These are phyloP conservation scores for Angomonas deanei DNA, from an alignment of 208 protist species.

Conservation along the genomic window DNA sequence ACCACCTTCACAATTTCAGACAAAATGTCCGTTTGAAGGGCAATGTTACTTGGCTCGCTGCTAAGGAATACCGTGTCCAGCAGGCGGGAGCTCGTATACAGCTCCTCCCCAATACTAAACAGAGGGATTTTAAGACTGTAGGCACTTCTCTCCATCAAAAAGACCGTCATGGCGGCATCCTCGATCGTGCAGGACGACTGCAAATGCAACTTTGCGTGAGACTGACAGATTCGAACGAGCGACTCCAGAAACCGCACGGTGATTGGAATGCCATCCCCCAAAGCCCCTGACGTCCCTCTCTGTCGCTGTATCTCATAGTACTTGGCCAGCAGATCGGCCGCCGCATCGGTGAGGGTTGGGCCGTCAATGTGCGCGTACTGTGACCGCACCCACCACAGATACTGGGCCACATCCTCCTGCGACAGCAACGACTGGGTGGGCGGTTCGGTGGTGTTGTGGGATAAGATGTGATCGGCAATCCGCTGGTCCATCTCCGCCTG, in stretches of 20 bases:
- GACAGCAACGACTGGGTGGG: slow-evolving; percentile 27
- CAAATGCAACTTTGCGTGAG: slow-evolving; percentile 93
- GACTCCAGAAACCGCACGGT: slow-evolving; percentile 96
- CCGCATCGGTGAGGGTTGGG: slow-evolving; percentile 61
- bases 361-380: slow-evolving; percentile 64
- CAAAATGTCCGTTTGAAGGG: slow-evolving; percentile 45
- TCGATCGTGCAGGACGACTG: slow-evolving; percentile 62
- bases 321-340: slow-evolving; percentile 59
- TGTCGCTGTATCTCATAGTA: slow-evolving; percentile 78
- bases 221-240: slow-evolving; percentile 92
- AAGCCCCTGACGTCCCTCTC: slow-evolving; percentile 54
- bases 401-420: slow-evolving; percentile 57
- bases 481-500: slow-evolving; percentile 75
- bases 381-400: slow-evolving; percentile 71
- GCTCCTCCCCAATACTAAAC: slow-evolving; percentile 33
- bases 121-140: slow-evolving; percentile 81
- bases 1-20: slow-evolving; percentile 54
- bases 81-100: slow-evolving; percentile 71
- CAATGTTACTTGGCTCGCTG: slow-evolving; percentile 19
- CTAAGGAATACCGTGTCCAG: slow-evolving; percentile 74
- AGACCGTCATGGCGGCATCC: slow-evolving; percentile 84
- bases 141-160: slow-evolving; percentile 83
- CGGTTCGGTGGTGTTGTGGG: slow-evolving; percentile 29
- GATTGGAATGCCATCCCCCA: slow-evolving; percentile 88
- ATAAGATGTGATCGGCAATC: slow-evolving; percentile 87